These are phyloP conservation scores for Pleurotus tuoliensis DNA, from an alignment of 768 basidiomycete species.

Conservation along the genomic window DNA sequence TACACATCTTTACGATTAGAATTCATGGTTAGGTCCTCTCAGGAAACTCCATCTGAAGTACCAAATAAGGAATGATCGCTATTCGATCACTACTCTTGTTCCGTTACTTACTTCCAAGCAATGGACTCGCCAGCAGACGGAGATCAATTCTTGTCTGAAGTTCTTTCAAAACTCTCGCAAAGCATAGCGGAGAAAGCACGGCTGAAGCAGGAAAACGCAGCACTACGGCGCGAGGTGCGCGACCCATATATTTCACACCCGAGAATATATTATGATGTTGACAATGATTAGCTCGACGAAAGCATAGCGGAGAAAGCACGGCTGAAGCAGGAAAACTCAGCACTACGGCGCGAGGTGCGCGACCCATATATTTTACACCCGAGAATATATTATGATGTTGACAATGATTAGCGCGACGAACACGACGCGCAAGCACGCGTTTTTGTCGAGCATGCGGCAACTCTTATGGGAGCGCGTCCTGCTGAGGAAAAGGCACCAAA, in stretches of 20 bases:
- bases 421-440: not conserved
- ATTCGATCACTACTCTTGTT: conserved; percentile 1
- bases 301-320: not conserved
- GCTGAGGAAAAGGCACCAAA: not conserved
- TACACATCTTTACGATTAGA: not conserved
- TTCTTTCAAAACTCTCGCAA: not conserved
- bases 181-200: not conserved
- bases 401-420: conserved; percentile 1
- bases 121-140: not conserved
- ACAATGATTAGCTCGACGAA: conserved; percentile 1
- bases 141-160: not conserved
- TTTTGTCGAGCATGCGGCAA: conserved; percentile 1
- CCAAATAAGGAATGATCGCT: not conserved
- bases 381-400: not conserved
- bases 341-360: not conserved
- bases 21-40: not conserved
- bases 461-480: not conserved
- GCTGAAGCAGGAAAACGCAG: not conserved
- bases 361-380: no score
- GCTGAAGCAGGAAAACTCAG: not conserved
- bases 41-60: no score
- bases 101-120: not conserved
- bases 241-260: no score
- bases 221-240: not conserved
- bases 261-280: not conserved